Evolutionary conservation across 2,329 filamentous ascomycete genomes (phyloP).

Genomic region (Graphium sp.): DNA sequence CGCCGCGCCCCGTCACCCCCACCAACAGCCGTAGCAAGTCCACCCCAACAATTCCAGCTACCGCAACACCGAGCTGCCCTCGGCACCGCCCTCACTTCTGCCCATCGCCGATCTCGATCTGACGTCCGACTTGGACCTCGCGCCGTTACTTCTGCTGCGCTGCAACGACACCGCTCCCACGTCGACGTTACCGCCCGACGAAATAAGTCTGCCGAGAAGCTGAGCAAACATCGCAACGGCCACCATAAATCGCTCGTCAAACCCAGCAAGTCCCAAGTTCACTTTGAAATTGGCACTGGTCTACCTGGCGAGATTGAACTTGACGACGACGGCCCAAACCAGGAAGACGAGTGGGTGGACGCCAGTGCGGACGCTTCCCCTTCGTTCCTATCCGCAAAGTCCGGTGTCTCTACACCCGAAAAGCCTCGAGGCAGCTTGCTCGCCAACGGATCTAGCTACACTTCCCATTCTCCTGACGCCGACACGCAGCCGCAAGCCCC

Average conservation of each 20-base stretch:
- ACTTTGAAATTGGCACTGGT: slow-evolving; percentile 44
- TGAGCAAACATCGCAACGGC: slow-evolving; percentile 10
- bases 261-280: slow-evolving; percentile 33
- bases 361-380: slow-evolving; percentile 47
- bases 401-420: too few relatives aligned
- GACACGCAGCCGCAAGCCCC: neutral
- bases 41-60: slow-evolving; percentile 7
- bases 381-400: too few relatives aligned
- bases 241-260: slow-evolving; percentile 26
- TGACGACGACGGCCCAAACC: slow-evolving; percentile 18
- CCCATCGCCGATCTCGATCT: slow-evolving; percentile 10
- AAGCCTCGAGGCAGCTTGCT: slow-evolving; percentile 1
- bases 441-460: neutral
- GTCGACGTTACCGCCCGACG: slow-evolving; percentile 34
- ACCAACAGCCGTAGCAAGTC: too few relatives aligned
- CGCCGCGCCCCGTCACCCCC: too few relatives aligned
- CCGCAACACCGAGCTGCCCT: slow-evolving; percentile 16
- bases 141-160: slow-evolving; percentile 21
- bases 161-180: slow-evolving; percentile 43
- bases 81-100: slow-evolving; percentile 13
- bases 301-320: slow-evolving; percentile 31
- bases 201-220: slow-evolving; percentile 29
- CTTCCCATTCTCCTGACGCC: neutral
- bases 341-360: slow-evolving; percentile 50
- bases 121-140: slow-evolving; percentile 18